Percentiles rank a stretch among this genome's conserved stretches.
phyloP scores from a whole-genome alignment of 768 basidiomycete species.

The Mycena floridula region DNA sequence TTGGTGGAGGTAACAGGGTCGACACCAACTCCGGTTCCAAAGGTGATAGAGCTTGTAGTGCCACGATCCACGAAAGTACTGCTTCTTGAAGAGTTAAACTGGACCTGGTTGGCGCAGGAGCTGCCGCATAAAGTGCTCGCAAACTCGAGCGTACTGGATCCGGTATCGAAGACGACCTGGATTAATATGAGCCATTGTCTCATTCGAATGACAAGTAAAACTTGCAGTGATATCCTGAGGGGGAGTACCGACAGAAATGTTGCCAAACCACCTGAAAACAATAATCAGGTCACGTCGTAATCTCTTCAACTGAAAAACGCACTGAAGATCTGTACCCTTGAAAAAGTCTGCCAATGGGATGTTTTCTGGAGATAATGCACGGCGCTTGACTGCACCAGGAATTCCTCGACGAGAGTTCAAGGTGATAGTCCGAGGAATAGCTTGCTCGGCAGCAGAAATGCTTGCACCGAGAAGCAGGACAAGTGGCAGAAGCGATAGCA shows the following conservation, averaged over 20 bases:
- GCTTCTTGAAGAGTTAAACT: constrained; percentile 43
- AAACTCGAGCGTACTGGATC: constrained; percentile 42
- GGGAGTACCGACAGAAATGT: constrained; percentile 48
- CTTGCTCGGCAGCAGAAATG: too few relatives aligned
- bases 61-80: constrained; percentile 44
- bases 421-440: constrained; percentile 27
- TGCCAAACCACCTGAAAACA: constrained; percentile 43
- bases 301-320: constrained; percentile 10
- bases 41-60: constrained; percentile 37
- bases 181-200: too few relatives aligned
- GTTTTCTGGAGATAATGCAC: constrained; percentile 31
- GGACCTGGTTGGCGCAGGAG: constrained; percentile 35
- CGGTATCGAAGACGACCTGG: constrained; percentile 61
- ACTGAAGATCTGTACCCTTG: constrained; percentile 55
- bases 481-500: too few relatives aligned
- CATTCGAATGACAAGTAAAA: too few relatives aligned
- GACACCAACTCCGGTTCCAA: constrained; percentile 49
- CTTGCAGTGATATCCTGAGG: constrained; percentile 38
- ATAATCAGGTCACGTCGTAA: constrained; percentile 1
- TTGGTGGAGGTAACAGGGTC: constrained; percentile 45
- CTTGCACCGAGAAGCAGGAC: too few relatives aligned
- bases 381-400: constrained; percentile 7
- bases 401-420: constrained; percentile 21
- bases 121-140: constrained; percentile 41
- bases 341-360: constrained; percentile 47